Conservation (phyloP, 2,329 filamentous ascomycete species). For the Colletotrichum eleusines region DNA sequence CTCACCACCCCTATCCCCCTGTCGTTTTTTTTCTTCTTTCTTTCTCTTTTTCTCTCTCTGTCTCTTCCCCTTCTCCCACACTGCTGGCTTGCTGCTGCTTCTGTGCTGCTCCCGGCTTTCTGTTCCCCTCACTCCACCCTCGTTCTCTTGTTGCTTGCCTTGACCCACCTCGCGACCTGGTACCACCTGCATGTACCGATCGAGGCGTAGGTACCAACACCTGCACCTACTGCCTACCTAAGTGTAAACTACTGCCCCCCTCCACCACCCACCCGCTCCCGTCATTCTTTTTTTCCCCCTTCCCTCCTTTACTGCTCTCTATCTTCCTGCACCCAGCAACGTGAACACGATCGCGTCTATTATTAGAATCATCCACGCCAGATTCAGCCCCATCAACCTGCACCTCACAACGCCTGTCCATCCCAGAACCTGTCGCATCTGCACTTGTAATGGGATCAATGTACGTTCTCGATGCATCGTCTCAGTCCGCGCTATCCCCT, state of each 20-base stretch:
- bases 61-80: not conserved
- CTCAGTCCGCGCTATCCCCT: slow-evolving; percentile 33
- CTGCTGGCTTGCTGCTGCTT: not conserved
- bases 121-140: slow-evolving; percentile 14
- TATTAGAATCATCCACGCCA: slow-evolving; percentile 65
- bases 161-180: slow-evolving; percentile 16
- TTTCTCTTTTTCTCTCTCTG: no score
- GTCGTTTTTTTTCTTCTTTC: not conserved
- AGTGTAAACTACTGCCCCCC: slow-evolving; percentile 29
- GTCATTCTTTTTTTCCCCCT: slow-evolving; percentile 36
- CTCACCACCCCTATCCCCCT: slow-evolving; percentile 7
- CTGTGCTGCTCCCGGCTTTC: slow-evolving; percentile 7
- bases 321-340: slow-evolving; percentile 45
- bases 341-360: slow-evolving; percentile 62
- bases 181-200: slow-evolving; percentile 9
- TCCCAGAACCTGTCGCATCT: slow-evolving; percentile 43
- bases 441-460: slow-evolving; percentile 43
- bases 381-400: slow-evolving; percentile 63
- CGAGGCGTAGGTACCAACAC: not conserved
- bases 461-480: slow-evolving; percentile 40
- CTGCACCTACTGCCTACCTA: slow-evolving; percentile 1
- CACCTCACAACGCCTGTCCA: slow-evolving; percentile 51
- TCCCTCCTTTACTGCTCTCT: slow-evolving; percentile 44
- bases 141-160: slow-evolving; percentile 5
- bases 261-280: slow-evolving; percentile 28